Conservation (phyloP, 2,329 filamentous ascomycete species). For the Cladosporium sp. region DNA sequence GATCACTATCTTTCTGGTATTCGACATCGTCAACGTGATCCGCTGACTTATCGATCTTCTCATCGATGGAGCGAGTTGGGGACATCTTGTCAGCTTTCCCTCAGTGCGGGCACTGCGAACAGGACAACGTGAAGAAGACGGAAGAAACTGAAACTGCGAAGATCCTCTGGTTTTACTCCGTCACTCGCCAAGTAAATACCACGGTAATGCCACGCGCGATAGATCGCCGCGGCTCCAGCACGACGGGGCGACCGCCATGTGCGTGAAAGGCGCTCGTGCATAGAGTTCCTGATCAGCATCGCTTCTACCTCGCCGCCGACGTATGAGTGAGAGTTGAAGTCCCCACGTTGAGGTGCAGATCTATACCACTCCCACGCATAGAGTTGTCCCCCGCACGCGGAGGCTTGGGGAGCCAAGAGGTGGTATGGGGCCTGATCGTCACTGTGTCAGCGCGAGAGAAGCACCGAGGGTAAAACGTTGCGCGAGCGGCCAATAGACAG, state of each 20-base stretch:
- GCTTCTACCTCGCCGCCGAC: neutral
- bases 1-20: neutral
- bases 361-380: neutral
- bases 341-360: neutral
- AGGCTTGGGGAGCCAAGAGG: slow-evolving; percentile 10
- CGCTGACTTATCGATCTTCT: slow-evolving; percentile 1
- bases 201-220: neutral
- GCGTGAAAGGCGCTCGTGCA: neutral
- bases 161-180: neutral
- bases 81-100: neutral
- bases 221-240: neutral
- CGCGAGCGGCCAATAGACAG: neutral
- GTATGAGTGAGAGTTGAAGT: neutral
- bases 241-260: neutral
- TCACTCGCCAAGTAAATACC: neutral
- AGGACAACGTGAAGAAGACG: neutral
- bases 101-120: neutral
- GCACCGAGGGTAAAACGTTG: too few relatives aligned
- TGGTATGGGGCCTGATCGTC: too few relatives aligned
- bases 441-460: too few relatives aligned
- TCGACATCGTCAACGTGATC: slow-evolving; percentile 6
- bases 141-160: neutral
- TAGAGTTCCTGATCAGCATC: neutral
- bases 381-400: slow-evolving; percentile 10
- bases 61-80: neutral